These are phyloP conservation scores for Flaveria ramosissima DNA, from an alignment of 129 eudicot genomes.

Conservation along the genomic window DNA sequence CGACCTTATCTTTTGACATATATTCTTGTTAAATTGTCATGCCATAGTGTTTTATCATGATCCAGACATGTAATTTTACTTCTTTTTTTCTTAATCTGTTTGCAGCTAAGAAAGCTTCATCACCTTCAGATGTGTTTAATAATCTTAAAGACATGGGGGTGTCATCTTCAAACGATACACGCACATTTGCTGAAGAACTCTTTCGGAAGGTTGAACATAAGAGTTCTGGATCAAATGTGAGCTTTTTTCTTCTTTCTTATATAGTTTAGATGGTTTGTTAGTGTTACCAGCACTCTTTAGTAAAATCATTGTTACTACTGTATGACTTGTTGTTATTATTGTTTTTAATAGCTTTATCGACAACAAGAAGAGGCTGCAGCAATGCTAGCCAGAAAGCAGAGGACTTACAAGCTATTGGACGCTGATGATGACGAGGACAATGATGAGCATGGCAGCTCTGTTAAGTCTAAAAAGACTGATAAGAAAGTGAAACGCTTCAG, in stretches of 20 bases:
- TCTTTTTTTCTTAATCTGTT: not conserved
- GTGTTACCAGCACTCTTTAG: not conserved
- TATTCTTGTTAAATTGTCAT: slow-evolving; percentile 1
- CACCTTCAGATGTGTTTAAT: slow-evolving; percentile 60
- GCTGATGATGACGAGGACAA: slow-evolving; percentile 76
- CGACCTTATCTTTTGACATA: not conserved
- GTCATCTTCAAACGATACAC: slow-evolving; percentile 56
- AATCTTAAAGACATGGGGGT: slow-evolving; percentile 62
- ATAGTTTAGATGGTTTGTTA: not conserved
- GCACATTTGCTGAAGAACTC: slow-evolving; percentile 65
- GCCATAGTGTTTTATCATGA: not conserved
- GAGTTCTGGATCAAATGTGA: slow-evolving; percentile 62
- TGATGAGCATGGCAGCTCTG: slow-evolving; percentile 31
- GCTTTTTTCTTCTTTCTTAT: slow-evolving; percentile 22
- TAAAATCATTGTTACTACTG: not conserved
- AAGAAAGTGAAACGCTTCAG: slow-evolving; percentile 64
- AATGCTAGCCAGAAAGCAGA: slow-evolving; percentile 70
- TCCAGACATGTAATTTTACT: not conserved
- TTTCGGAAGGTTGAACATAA: slow-evolving; percentile 61
- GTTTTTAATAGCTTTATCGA: slow-evolving; percentile 54
- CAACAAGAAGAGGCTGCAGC: slow-evolving; percentile 90
- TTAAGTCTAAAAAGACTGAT: slow-evolving; percentile 45
- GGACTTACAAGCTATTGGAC: slow-evolving; percentile 72
- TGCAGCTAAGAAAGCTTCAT: slow-evolving; percentile 87
- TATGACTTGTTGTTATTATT: not conserved